Conservation (phyloP, 257 asterid genomes). For the Capsicum rhomboideum region DNA sequence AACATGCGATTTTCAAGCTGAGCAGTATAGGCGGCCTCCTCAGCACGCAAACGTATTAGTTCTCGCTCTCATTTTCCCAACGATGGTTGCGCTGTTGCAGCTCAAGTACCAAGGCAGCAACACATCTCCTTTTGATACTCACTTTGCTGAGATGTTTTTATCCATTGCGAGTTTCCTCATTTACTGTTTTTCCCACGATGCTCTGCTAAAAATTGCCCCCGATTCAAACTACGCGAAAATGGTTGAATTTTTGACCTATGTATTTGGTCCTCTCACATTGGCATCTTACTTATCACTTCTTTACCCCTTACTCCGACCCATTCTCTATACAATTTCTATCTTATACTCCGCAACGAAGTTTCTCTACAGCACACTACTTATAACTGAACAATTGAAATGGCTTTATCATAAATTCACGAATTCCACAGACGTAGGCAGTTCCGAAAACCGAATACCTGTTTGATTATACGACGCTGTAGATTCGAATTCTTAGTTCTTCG, state of each 20-base stretch:
- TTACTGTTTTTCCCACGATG: neutral
- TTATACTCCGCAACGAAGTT: neutral
- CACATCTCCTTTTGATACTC: neutral
- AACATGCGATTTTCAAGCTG: too few species aligned
- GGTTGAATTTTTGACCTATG: neutral
- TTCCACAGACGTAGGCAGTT: neutral
- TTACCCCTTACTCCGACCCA: too few species aligned
- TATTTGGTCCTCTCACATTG: too few species aligned
- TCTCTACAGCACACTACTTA: neutral
- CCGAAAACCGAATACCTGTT: neutral
- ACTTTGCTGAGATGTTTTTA: neutral
- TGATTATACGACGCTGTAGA: neutral
- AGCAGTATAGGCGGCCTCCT: too few species aligned
- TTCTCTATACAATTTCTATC: too few species aligned
- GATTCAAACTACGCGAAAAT: too few species aligned
- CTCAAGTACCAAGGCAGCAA: neutral
- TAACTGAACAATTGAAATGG: neutral
- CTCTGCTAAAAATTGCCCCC: too few species aligned
- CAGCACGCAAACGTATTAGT: too few species aligned
- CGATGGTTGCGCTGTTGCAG: neutral
- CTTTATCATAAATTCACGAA: too few species aligned
- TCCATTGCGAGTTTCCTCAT: neutral
- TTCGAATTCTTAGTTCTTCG: neutral
- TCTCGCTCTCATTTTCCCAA: neutral
- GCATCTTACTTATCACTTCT: too few species aligned